Evolutionary conservation across 2,329 filamentous ascomycete species (phyloP).

Genomic region (Hypoxylon sp.): DNA sequence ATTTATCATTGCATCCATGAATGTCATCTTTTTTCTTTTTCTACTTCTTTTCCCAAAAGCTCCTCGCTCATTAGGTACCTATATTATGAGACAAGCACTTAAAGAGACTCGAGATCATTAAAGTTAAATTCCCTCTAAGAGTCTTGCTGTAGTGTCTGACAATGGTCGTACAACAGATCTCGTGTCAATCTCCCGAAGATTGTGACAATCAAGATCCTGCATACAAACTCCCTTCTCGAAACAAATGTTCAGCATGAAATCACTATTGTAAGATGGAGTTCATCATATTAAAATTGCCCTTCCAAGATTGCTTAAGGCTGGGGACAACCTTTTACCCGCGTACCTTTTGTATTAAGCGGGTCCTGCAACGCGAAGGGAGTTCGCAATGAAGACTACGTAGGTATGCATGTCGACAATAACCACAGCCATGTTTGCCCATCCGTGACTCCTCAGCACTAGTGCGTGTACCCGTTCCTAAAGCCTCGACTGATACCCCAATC

Average conservation of each 20-base stretch:
- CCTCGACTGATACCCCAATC: constrained; percentile 1
- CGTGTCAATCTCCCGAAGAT: neutral
- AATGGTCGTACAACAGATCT: neutral
- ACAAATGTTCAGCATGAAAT: neutral
- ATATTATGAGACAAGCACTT: too few species aligned
- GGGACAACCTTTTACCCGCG: neutral
- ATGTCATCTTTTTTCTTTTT: too few species aligned
- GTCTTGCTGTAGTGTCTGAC: neutral
- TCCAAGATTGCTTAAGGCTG: neutral
- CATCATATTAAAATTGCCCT: neutral
- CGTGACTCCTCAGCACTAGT: constrained; percentile 24
- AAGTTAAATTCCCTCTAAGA: neutral
- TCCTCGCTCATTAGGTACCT: too few species aligned
- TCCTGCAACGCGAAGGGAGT: constrained; percentile 13
- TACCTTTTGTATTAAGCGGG: constrained; percentile 1
- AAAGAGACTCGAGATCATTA: neutral
- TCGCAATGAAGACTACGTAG: constrained; percentile 6
- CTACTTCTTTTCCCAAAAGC: too few species aligned
- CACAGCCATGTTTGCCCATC: constrained; percentile 7
- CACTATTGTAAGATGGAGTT: neutral
- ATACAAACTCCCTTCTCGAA: neutral
- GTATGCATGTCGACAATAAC: constrained; percentile 2
- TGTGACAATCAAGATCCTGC: neutral
- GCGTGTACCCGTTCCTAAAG: constrained; percentile 10
- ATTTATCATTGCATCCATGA: too few species aligned